These are phyloP conservation scores for Cicer pinnatifidum DNA, from an alignment of 306 rosid genomes.

Conservation along the genomic window DNA sequence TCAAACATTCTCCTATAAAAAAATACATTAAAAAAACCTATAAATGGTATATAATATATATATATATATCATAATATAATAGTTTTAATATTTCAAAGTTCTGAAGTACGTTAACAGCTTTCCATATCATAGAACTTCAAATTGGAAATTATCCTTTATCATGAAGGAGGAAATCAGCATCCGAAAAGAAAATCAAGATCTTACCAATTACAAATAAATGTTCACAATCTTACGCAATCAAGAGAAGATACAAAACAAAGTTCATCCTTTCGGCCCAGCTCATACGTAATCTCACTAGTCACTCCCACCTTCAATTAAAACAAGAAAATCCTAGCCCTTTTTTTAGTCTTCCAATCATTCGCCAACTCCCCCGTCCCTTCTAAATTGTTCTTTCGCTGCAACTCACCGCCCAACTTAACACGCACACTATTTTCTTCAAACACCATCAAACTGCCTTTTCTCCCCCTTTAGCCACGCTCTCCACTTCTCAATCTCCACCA, in stretches of 20 bases:
- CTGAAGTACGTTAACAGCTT: not conserved
- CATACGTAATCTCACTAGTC: not conserved
- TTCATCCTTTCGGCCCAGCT: not conserved
- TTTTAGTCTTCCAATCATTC: not conserved
- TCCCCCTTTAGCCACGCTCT: not conserved
- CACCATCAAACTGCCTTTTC: not conserved
- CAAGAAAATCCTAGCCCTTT: not conserved
- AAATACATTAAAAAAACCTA: not conserved
- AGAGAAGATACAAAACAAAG: not conserved
- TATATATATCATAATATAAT: no score
- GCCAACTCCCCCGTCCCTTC: not conserved
- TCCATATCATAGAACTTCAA: not conserved
- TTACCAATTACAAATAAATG: not conserved
- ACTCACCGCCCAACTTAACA: not conserved
- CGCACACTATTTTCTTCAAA: not conserved
- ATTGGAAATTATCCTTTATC: not conserved
- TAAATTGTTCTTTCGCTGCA: not conserved
- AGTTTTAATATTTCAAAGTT: not conserved
- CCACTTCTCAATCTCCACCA: not conserved
- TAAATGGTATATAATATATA: not conserved
- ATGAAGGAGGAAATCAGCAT: not conserved
- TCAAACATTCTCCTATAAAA: not conserved
- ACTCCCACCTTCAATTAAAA: not conserved
- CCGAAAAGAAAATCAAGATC: not conserved
- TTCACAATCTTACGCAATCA: not conserved